These are phyloP conservation scores for Metschnikowia kofuensis DNA, from an alignment of 805 yeast genomes.

Conservation along the genomic window DNA sequence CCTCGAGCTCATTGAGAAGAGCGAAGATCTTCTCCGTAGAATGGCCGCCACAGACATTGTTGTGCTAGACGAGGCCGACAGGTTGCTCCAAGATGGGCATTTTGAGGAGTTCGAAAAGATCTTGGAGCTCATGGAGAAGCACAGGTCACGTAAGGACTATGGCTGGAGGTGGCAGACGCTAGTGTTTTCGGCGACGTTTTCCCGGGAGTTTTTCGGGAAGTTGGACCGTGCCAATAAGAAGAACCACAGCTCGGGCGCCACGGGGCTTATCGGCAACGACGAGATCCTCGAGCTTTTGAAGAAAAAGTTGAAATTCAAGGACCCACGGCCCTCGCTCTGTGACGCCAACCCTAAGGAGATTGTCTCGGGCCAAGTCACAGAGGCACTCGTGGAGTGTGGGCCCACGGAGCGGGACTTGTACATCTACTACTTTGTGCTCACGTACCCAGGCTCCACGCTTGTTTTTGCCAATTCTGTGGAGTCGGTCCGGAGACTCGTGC, in stretches of 20 bases:
- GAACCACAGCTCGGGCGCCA: constrained; percentile 17
- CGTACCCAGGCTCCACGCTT: constrained; percentile 86
- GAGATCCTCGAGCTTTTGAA: constrained; percentile 66
- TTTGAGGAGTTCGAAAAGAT: constrained; percentile 88
- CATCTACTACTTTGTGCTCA: constrained; percentile 78
- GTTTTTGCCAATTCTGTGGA: constrained; percentile 96
- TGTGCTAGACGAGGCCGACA: constrained; percentile 94
- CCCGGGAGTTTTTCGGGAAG: constrained; percentile 76
- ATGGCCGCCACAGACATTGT: constrained; percentile 47
- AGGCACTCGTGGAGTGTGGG: constrained; percentile 88
- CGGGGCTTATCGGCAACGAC: constrained; percentile 41
- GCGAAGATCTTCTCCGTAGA: constrained; percentile 40
- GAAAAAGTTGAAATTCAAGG: constrained; percentile 67
- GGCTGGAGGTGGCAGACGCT: constrained; percentile 72
- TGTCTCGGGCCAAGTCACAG: constrained; percentile 72
- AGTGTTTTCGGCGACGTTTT: constrained; percentile 94
- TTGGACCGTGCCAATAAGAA: constrained; percentile 40
- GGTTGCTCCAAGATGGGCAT: constrained; percentile 92
- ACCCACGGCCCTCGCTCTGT: constrained; percentile 61
- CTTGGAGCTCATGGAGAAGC: constrained; percentile 57
- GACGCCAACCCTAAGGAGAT: constrained; percentile 86
- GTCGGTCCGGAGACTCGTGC: constrained; percentile 82
- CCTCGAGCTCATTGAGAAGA: constrained; percentile 72
- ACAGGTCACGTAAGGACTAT: constrained; percentile 40
- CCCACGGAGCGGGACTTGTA: constrained; percentile 86